Percentiles rank a stretch among this genome's conserved stretches.
These are phyloP conservation scores for Blepharisma stoltei DNA, from an alignment of 73 alveolate species.

Conservation along the genomic window DNA sequence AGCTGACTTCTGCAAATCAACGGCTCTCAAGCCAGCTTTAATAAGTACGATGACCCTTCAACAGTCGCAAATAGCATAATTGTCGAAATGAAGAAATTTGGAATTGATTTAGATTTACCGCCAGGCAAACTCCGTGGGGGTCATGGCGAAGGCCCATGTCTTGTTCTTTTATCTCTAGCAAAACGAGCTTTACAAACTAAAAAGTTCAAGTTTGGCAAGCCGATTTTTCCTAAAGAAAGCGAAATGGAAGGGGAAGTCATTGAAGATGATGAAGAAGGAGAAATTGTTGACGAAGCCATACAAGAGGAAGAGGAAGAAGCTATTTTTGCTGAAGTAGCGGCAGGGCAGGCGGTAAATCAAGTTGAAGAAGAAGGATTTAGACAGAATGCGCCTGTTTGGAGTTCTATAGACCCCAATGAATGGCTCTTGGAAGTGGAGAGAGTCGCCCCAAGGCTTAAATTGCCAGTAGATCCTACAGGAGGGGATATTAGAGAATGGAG, in stretches of 20 bases:
- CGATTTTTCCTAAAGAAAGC: constrained; percentile 33
- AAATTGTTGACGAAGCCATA: constrained; percentile 41
- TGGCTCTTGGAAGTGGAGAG: constrained; percentile 71
- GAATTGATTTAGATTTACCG: constrained; percentile 55
- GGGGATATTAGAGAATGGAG: constrained; percentile 66
- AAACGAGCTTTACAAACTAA: constrained; percentile 36
- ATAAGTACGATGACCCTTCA: constrained; percentile 65
- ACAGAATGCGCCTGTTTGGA: constrained; percentile 43
- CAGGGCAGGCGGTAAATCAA: constrained; percentile 16
- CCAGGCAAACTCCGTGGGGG: constrained; percentile 60
- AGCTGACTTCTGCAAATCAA: constrained; percentile 47
- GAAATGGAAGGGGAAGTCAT: constrained; percentile 20
- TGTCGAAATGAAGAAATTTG: constrained; percentile 55
- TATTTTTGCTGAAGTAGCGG: constrained; percentile 44
- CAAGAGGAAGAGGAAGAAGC: constrained; percentile 63
- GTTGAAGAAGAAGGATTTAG: constrained; percentile 35
- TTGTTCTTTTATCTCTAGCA: constrained; percentile 42
- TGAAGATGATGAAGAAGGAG: constrained; percentile 42
- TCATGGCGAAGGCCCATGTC: constrained; percentile 59
- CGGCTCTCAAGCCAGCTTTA: constrained; percentile 53
- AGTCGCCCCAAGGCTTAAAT: constrained; percentile 60
- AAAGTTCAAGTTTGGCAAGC: constrained; percentile 54
- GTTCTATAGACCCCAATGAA: constrained; percentile 52
- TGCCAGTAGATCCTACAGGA: constrained; percentile 32
- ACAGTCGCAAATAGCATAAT: constrained; percentile 57